Conservation (phyloP, 805 yeast genomes). For the Myxozyma neglecta region DNA sequence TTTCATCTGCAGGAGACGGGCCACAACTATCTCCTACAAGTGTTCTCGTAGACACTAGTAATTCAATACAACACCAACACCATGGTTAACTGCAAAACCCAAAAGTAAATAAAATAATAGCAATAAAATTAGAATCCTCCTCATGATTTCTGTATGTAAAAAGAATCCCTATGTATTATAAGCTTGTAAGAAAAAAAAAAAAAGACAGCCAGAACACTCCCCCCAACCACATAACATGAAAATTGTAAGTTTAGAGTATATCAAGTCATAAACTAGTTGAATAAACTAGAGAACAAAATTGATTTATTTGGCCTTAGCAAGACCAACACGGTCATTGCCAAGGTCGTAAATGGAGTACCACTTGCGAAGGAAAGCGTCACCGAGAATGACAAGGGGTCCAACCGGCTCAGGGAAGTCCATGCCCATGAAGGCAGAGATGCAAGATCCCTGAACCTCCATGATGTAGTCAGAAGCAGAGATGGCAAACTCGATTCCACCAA, state of each 20-base stretch:
- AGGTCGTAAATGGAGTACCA: slow-evolving; percentile 93
- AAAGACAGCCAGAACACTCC: slow-evolving; percentile 4
- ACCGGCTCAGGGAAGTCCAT: slow-evolving; percentile 97
- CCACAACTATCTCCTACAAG: not conserved
- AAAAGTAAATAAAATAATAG: not conserved
- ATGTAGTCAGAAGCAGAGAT: slow-evolving; percentile 88
- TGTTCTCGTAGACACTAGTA: not conserved
- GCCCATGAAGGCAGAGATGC: slow-evolving; percentile 95
- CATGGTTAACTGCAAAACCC: not conserved
- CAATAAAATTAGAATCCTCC: not conserved
- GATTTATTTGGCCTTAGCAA: slow-evolving; percentile 68
- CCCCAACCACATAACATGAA: not conserved
- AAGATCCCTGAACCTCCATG: slow-evolving; percentile 89
- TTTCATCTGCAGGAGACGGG: not conserved
- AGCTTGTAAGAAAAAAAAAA: not conserved
- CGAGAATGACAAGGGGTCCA: slow-evolving; percentile 94
- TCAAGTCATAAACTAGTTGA: not conserved
- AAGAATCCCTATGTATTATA: slow-evolving; percentile 1
- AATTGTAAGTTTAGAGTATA: not conserved
- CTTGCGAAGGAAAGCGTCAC: slow-evolving; percentile 95
- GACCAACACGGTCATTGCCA: slow-evolving; percentile 88
- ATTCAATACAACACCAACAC: not conserved
- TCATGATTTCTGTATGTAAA: not conserved
- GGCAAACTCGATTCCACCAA: slow-evolving; percentile 88
- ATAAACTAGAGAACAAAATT: not conserved